phyloP scores from a whole-genome alignment of 2,329 filamentous ascomycete genomes.

The Ustulina deusta region DNA sequence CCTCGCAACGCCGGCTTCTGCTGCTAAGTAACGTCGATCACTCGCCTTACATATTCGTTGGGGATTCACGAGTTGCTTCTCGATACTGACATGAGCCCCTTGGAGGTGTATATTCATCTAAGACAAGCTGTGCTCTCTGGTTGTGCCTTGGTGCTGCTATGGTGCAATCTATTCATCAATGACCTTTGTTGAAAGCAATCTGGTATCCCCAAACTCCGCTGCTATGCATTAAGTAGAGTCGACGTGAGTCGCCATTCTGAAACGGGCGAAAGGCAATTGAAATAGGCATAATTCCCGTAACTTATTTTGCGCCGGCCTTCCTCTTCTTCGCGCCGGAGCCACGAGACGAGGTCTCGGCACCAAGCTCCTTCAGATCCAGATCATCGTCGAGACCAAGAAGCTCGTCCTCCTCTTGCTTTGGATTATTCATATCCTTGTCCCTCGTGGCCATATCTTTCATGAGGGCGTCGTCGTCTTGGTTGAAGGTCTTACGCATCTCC shows the following conservation, averaged over 20 bases:
- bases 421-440: slow-evolving; percentile 24
- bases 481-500: slow-evolving; percentile 80
- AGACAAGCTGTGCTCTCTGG: slow-evolving; percentile 9
- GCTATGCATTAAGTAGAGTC: slow-evolving; percentile 46
- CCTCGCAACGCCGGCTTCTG: background rate
- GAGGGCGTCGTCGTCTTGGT: slow-evolving; percentile 72
- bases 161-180: slow-evolving; percentile 10
- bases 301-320: slow-evolving; percentile 43
- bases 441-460: slow-evolving; percentile 43
- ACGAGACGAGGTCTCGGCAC: slow-evolving; percentile 42
- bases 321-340: slow-evolving; percentile 46
- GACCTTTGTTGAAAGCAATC: slow-evolving; percentile 38
- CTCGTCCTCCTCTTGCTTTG: slow-evolving; percentile 51
- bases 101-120: slow-evolving; percentile 8
- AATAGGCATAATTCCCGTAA: background rate
- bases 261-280: background rate
- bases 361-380: slow-evolving; percentile 41
- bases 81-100: background rate
- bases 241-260: slow-evolving; percentile 22
- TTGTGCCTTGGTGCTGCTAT: background rate
- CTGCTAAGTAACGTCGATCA: background rate
- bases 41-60: slow-evolving; percentile 7
- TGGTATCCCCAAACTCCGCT: slow-evolving; percentile 47
- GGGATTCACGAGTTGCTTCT: slow-evolving; percentile 3
- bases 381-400: slow-evolving; percentile 54